Evolutionary conservation across 2,329 filamentous ascomycete species (phyloP), one percentile per base, ranked within the genome.

Genomic region (Boeremia lycopersici): DNA sequence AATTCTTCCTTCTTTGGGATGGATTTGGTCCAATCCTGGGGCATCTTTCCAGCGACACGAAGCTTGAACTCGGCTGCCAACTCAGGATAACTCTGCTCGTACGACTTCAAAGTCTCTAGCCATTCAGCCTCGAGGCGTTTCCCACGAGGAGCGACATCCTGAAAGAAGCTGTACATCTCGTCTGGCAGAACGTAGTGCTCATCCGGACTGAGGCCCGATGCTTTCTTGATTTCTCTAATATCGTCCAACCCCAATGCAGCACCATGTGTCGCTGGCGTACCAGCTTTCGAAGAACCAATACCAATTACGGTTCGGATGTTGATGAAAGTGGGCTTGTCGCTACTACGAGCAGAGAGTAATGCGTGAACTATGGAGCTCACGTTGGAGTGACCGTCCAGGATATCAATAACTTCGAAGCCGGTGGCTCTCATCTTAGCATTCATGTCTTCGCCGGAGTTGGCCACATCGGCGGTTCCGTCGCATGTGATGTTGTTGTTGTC

Each of bases 401-500:
- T 72, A 17, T 84, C 80, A 6, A 85, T 74, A 1, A 86, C 82
- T 17, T 84, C 63, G 81, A 82, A 86, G 3, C 82, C 81, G 30
- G 76, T 81, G 6, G 83, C 82, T 5, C 77, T 72, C 82, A 86
- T 85, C 70, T 85, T 86, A 6, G 76, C 69, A 51, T 86, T 84
- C 61, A 84, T 74, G 40, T 86, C 82, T 60, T 86, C 67, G 4
- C 78, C 48, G 8, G 48, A 51, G 29, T 51, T 51, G 34, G 48
- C 48, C 4, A 51, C 48, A 33, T 51, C 83, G 82, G 60, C 42
- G 12, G 46, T 49, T 1, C 83, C 83, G 55, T 85, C 83, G 60
- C 82, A 85, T 3, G 82, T 84, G 46, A 86, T 76, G 59, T 83
- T 79, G 69, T 86, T 85, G 69, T 86, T 85, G 60, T 86, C 84